Percentiles rank a stretch among this genome's conserved stretches.
Conservation (phyloP, 2,329 filamentous ascomycete genomes). For the Venturia aucupariae region DNA sequence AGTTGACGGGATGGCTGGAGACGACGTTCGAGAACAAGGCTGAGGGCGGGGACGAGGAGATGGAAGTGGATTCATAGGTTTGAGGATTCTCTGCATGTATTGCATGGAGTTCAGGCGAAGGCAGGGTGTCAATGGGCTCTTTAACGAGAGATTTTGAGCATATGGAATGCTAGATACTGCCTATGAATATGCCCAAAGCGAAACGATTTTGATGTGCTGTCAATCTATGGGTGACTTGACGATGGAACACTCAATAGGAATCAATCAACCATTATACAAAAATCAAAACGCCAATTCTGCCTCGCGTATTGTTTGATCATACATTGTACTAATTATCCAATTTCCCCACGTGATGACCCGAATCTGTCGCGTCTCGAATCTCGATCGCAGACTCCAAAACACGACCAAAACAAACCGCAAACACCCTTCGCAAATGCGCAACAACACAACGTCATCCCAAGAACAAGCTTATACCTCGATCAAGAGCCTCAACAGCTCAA, state of each 20-base stretch:
- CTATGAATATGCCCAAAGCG: neutral
- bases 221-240: neutral
- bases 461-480: neutral
- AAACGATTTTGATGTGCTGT: neutral
- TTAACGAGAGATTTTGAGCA: constrained; percentile 5
- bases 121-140: constrained; percentile 4
- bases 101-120: constrained; percentile 4
- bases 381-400: neutral
- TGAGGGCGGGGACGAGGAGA: constrained; percentile 9
- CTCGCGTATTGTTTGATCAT: neutral
- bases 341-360: neutral
- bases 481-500: neutral
- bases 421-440: neutral
- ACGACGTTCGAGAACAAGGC: constrained; percentile 16
- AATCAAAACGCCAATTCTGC: neutral
- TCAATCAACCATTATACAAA: neutral
- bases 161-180: neutral
- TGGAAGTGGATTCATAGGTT: constrained; percentile 16
- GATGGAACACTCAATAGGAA: neutral
- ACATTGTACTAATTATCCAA: neutral
- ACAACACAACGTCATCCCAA: neutral
- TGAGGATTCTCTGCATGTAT: neutral
- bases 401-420: neutral
- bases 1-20: constrained; percentile 40
- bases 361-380: neutral